phyloP scores from a whole-genome alignment of 1,284 basidiomycete species.

The Sanghuangporus weigelae region DNA sequence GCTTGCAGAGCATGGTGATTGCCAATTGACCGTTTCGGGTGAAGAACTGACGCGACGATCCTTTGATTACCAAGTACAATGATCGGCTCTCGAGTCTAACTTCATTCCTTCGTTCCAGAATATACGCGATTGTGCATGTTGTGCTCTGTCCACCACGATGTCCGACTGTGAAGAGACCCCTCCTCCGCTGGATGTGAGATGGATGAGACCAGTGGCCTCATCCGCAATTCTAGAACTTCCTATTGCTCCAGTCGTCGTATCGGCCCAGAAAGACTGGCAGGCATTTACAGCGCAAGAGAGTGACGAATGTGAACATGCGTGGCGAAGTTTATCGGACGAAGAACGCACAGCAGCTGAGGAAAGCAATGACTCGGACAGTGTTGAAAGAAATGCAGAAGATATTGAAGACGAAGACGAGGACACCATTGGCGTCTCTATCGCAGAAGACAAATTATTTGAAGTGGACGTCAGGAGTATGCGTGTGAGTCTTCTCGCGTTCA shows the following conservation, averaged over 20 bases:
- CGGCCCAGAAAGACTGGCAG: constrained; percentile 16
- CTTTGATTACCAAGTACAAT: neutral
- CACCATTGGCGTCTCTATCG: constrained; percentile 24
- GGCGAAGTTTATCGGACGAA: constrained; percentile 25
- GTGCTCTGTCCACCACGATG: constrained; percentile 5
- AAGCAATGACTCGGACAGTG: constrained; percentile 11
- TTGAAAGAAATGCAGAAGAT: constrained; percentile 12
- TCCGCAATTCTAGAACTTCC: constrained; percentile 22
- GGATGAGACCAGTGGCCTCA: constrained; percentile 19
- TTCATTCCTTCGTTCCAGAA: neutral
- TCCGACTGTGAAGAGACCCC: neutral
- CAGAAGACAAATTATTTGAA: constrained; percentile 27
- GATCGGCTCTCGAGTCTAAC: neutral
- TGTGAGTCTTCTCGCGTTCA: constrained; percentile 18
- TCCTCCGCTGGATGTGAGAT: constrained; percentile 17
- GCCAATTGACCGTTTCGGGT: neutral
- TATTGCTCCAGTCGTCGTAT: constrained; percentile 18
- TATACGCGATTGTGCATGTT: neutral
- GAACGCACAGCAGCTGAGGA: constrained; percentile 22
- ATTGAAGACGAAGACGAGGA: constrained; percentile 20
- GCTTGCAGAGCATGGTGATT: constrained; percentile 7
- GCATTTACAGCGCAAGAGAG: constrained; percentile 18
- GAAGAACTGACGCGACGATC: neutral
- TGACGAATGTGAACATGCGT: constrained; percentile 18
- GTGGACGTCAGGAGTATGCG: constrained; percentile 27